Evolutionary conservation across 73 alveolate species (phyloP).

Genomic region (Durusdinium trenchii): DNA sequence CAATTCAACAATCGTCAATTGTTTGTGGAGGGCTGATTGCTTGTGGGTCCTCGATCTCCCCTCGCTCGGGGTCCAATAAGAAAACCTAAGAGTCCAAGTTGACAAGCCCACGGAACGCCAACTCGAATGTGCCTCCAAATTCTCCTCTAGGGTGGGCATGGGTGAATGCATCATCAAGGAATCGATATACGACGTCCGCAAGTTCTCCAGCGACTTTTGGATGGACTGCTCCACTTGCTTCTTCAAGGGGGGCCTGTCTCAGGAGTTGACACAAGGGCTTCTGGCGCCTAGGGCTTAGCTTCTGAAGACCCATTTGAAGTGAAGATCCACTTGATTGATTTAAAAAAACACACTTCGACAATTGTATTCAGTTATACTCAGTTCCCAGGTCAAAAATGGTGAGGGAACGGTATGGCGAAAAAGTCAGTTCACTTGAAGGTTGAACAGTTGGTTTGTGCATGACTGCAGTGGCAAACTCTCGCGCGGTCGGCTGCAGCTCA

Average conservation of each 20-base stretch:
- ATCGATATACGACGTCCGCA: conserved; percentile 78
- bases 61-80: too few relatives aligned
- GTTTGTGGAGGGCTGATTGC: too few relatives aligned
- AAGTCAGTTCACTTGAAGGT: too few relatives aligned
- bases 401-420: neutral
- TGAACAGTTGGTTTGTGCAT: too few relatives aligned
- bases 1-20: too few relatives aligned
- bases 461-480: too few relatives aligned
- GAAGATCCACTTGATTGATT: neutral
- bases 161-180: conserved; percentile 94
- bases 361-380: too few relatives aligned
- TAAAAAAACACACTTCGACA: neutral
- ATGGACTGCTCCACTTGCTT: conserved; percentile 88
- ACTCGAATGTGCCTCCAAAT: conserved; percentile 29
- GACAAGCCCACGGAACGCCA: too few relatives aligned
- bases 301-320: neutral
- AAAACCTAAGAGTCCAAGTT: too few relatives aligned
- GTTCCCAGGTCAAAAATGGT: neutral
- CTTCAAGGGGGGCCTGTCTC: conserved; percentile 63
- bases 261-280: neutral
- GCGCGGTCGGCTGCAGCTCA: too few relatives aligned
- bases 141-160: conserved; percentile 85
- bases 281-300: neutral
- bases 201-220: conserved; percentile 41
- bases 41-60: too few relatives aligned